A percentile compares a stretch with the other conserved stretches of the same genome.
These are phyloP conservation scores for Platanthera guangdongensis DNA, from an alignment of 106 monocot genomes.

Conservation along the genomic window DNA sequence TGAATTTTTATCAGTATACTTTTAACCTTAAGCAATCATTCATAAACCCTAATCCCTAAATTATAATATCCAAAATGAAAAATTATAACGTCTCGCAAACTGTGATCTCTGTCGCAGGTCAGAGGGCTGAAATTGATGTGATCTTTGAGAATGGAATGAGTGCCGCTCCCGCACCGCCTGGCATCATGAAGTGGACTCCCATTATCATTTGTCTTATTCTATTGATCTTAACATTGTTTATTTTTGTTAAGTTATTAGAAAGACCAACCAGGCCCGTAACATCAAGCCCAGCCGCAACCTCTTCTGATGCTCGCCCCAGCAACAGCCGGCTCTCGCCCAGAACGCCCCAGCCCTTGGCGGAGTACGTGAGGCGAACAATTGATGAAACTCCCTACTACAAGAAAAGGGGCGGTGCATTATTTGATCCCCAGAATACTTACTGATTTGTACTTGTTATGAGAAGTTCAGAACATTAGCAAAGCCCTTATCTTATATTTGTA, in stretches of 20 bases:
- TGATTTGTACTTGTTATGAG: constrained; percentile 9
- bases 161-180: background rate
- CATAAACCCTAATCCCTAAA: no score
- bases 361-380: constrained; percentile 78
- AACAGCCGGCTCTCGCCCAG: constrained; percentile 24
- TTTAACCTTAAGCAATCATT: no score
- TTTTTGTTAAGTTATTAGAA: constrained; percentile 58
- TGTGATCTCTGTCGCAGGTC: constrained; percentile 39
- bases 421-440: constrained; percentile 77
- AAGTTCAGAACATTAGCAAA: no score
- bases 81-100: background rate
- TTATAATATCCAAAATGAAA: no score
- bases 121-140: constrained; percentile 56
- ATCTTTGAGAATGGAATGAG: constrained; percentile 29
- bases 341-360: constrained; percentile 76
- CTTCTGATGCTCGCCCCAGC: background rate
- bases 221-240: constrained; percentile 31
- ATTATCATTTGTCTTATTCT: constrained; percentile 25
- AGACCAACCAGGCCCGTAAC: constrained; percentile 27
- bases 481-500: no score
- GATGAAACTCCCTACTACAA: constrained; percentile 93
- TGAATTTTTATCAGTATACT: no score
- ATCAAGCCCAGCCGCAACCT: constrained; percentile 14
- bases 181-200: constrained; percentile 31
- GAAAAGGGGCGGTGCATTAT: constrained; percentile 46